Evolutionary conservation across 306 rosid genomes (phyloP).

Genomic region (Citrullus amarus): DNA sequence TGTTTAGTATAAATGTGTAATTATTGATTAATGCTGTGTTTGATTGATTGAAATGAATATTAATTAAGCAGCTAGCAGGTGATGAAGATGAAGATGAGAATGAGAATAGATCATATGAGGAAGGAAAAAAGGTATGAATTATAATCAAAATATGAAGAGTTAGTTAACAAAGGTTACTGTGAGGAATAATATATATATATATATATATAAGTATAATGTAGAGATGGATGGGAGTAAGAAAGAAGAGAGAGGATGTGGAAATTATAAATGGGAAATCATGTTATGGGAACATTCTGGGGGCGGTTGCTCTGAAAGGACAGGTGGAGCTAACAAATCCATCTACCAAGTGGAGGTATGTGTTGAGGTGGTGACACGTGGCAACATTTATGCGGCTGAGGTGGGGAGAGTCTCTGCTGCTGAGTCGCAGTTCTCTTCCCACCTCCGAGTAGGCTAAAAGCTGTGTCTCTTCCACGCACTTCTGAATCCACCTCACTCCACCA

Average conservation of each 20-base stretch:
- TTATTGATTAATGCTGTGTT: no score
- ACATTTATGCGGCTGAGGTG: background rate
- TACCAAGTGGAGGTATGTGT: constrained; percentile 18
- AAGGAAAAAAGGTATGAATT: no score
- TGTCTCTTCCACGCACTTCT: background rate
- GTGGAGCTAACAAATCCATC: constrained; percentile 13
- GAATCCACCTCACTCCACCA: background rate
- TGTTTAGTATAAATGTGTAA: no score
- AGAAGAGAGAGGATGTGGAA: background rate
- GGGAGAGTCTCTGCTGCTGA: constrained; percentile 11
- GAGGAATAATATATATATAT: background rate
- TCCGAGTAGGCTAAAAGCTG: constrained; percentile 14
- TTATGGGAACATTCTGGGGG: background rate
- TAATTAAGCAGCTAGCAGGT: no score
- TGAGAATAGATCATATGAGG: no score
- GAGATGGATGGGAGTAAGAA: background rate
- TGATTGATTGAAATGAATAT: no score
- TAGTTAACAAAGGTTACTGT: no score
- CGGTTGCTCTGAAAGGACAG: constrained; percentile 9
- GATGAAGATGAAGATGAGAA: no score
- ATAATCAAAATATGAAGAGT: no score
- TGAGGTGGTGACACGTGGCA: constrained; percentile 19
- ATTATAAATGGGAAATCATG: no score
- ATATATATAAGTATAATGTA: no score
- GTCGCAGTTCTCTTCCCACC: constrained; percentile 16